Conservation (phyloP, 768 basidiomycete genomes). For the Calocera cornea region DNA sequence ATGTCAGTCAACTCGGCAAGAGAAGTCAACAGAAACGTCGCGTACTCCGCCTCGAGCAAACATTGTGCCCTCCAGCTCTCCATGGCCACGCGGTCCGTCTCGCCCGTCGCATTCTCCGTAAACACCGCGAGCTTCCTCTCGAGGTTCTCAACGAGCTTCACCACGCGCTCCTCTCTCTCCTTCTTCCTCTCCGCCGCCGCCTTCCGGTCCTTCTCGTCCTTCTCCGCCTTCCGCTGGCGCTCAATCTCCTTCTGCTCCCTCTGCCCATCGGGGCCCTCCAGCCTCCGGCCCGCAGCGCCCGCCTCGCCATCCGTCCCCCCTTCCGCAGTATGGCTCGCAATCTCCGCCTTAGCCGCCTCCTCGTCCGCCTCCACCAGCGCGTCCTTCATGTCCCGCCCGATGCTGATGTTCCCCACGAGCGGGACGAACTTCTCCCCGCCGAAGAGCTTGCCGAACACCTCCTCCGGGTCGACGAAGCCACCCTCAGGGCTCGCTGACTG, state of each 20-base stretch:
- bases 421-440: conserved; percentile 76
- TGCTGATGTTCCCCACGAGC: conserved; percentile 77
- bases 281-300: conserved; percentile 9
- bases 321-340: neutral
- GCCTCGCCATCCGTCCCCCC: conserved; percentile 23
- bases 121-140: conserved; percentile 76
- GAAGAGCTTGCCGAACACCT: conserved; percentile 61
- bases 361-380: conserved; percentile 80
- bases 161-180: conserved; percentile 59
- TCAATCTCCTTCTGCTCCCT: conserved; percentile 12
- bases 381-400: conserved; percentile 85
- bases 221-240: conserved; percentile 49
- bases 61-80: conserved; percentile 66
- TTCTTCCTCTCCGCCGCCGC: conserved; percentile 56
- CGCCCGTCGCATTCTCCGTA: conserved; percentile 62
- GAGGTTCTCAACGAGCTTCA: conserved; percentile 63
- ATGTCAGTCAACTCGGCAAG: neutral
- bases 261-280: conserved; percentile 1
- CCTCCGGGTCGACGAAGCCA: conserved; percentile 57
- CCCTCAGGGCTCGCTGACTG: conserved; percentile 73
- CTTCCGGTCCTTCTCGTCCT: conserved; percentile 27
- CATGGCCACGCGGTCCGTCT: conserved; percentile 52
- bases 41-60: conserved; percentile 68
- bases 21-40: conserved; percentile 10
- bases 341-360: conserved; percentile 19